Evolutionary conservation across 116 monocot genomes (phyloP).

Genomic region (Cymodocea nodosa): DNA sequence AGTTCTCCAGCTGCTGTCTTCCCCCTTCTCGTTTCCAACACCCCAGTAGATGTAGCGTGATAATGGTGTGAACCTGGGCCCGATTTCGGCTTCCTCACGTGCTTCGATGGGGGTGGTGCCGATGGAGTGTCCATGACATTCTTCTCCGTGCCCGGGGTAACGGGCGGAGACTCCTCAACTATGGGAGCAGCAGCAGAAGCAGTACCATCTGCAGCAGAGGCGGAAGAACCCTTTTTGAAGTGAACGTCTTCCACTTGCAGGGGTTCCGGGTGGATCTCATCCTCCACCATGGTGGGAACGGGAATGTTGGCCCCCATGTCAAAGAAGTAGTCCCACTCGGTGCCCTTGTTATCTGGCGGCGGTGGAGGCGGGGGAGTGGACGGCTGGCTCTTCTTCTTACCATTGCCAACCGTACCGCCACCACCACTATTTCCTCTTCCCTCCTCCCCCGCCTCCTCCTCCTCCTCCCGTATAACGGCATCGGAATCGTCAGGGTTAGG

Average conservation of each 20-base stretch:
- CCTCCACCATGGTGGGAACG: neutral
- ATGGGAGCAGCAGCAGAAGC: neutral
- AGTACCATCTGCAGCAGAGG: neutral
- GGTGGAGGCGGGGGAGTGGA: conserved; percentile 5
- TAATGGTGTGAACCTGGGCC: conserved; percentile 17
- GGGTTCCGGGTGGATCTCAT: neutral
- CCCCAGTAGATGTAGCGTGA: conserved; percentile 17
- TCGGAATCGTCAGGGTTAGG: conserved; percentile 3
- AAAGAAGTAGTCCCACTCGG: conserved; percentile 8
- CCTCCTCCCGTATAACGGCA: conserved; percentile 10
- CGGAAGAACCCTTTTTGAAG: too few species aligned
- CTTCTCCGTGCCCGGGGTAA: conserved; percentile 10
- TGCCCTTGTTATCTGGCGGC: conserved; percentile 1
- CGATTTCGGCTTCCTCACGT: conserved; percentile 8
- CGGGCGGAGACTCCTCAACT: conserved; percentile 7
- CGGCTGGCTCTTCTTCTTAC: conserved; percentile 20
- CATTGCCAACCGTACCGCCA: neutral
- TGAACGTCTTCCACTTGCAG: too few species aligned
- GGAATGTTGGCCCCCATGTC: conserved; percentile 4
- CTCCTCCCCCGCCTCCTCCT: conserved; percentile 20
- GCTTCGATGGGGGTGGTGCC: conserved; percentile 15
- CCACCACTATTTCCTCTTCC: neutral
- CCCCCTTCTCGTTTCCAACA: conserved; percentile 29
- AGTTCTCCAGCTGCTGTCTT: conserved; percentile 11
- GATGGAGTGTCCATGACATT: conserved; percentile 17